Base-by-base conservation (phyloP, 257 asterid species). In the Capsicum rhomboideum region DNA sequence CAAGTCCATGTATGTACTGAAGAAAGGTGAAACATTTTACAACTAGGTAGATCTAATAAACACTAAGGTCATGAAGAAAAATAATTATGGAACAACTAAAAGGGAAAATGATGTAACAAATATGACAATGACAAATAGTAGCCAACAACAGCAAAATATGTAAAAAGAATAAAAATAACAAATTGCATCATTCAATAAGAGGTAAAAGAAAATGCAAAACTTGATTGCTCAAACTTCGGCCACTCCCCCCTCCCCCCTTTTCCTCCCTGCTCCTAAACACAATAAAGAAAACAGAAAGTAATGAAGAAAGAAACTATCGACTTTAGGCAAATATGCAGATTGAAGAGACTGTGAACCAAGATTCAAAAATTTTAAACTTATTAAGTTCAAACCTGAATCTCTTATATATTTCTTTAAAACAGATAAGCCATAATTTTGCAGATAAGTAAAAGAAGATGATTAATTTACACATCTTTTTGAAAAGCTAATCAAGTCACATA, bases 1-100 rank as follows among this genome's bases (percentile, higher is more conserved):
- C 97, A 56, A 96, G 66, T 71, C 98, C 99, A 83, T 94, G 99
- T 79, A 94, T 90, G 85, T 96, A 96, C 98, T 94, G 93, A 86
- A 83, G 42, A 81, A 78, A 85, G 61, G 0, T 23, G 81, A 9
- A 2, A 49, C 23, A 26, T 46, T 46, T 69, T 49, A 75, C 59
- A 74, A 0, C 58, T 21, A 6, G 6, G 54, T 37, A 37, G 78
- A 18, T 69, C 53, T 69, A 37, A 69, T 40, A n/a, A 40, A 4
- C 20, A n/a, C 79, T 42, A 72, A 29, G 10, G 0, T 71, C 54
- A 11, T 71, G 79, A 72, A 42, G 34, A 37, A 69, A 69, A 69
- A 18, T 4, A 40, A 69, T 18, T 68, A 72, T 2, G 1, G 31
- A 71, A 44, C 18, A 71, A 71, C 80, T 42, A 44, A 44, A 28